Percentiles rank a stretch among this genome's conserved stretches.
Conservation (phyloP, 1,139 yeast genomes). For the Hanseniaspora gamundiae region DNA sequence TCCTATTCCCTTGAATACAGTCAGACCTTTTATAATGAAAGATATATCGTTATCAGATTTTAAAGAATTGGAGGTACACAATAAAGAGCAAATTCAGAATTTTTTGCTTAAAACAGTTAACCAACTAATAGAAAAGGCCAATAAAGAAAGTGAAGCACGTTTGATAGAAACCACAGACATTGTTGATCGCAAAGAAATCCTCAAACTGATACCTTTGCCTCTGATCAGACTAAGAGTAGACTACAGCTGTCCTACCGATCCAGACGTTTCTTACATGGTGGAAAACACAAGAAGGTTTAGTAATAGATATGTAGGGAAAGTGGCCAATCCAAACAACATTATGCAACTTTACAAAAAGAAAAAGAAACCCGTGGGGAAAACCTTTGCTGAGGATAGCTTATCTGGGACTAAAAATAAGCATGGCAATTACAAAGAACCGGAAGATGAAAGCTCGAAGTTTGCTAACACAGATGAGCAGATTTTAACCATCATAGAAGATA, state of each 20-base stretch:
- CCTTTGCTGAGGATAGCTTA: neutral
- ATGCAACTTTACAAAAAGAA: conserved; percentile 53
- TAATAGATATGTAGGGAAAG: conserved; percentile 77
- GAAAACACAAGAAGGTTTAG: conserved; percentile 87
- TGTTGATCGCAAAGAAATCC: conserved; percentile 7
- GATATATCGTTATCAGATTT: conserved; percentile 46
- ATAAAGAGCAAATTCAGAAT: conserved; percentile 48
- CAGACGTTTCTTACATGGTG: conserved; percentile 55
- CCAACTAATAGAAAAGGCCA: conserved; percentile 48
- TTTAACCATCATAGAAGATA: conserved; percentile 23
- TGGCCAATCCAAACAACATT: conserved; percentile 83
- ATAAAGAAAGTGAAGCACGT: conserved; percentile 29
- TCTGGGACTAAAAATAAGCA: conserved; percentile 10
- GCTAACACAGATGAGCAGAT: neutral
- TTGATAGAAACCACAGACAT: conserved; percentile 1
- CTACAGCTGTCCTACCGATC: conserved; percentile 44
- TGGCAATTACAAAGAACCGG: neutral
- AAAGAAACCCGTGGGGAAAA: conserved; percentile 2
- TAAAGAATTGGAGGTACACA: conserved; percentile 46
- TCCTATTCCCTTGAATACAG: conserved; percentile 55
- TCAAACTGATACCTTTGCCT: conserved; percentile 46
- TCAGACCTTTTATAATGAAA: conserved; percentile 72
- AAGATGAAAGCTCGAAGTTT: conserved; percentile 6
- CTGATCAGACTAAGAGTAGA: conserved; percentile 74
- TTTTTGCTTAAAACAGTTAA: conserved; percentile 58